These are phyloP conservation scores for Calycina herbarum DNA, from an alignment of 2,329 filamentous ascomycete genomes.

Conservation along the genomic window DNA sequence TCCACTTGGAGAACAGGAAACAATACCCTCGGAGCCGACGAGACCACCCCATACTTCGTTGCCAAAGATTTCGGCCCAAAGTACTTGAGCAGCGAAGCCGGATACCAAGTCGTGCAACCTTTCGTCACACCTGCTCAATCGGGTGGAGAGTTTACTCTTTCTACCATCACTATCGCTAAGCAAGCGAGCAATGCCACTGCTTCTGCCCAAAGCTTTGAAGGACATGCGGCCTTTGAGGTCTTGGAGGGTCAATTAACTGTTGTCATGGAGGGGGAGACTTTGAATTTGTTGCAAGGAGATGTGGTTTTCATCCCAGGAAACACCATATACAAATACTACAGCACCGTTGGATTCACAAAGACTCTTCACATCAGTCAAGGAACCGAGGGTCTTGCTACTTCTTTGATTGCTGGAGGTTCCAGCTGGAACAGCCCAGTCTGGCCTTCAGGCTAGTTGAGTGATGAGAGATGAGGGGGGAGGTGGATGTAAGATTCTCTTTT, in stretches of 20 bases:
- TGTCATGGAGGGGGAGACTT: conserved; percentile 35
- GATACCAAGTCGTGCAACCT: conserved; percentile 47
- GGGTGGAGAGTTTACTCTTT: conserved; percentile 45
- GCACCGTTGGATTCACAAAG: conserved; percentile 30
- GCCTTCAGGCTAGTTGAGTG: conserved; percentile 13
- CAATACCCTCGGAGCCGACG: conserved; percentile 38
- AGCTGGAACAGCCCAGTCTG: conserved; percentile 26
- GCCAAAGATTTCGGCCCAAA: conserved; percentile 49
- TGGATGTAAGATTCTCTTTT: neutral
- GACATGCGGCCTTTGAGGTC: conserved; percentile 43
- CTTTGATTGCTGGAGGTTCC: conserved; percentile 20
- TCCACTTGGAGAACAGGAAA: conserved; percentile 42
- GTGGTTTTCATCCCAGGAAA: conserved; percentile 42
- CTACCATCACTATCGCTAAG: conserved; percentile 44
- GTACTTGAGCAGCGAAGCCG: conserved; percentile 41
- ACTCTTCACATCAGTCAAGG: conserved; percentile 24
- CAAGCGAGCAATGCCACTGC: conserved; percentile 21
- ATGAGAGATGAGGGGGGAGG: neutral
- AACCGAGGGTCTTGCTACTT: conserved; percentile 21
- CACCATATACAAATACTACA: conserved; percentile 40
- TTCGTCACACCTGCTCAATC: conserved; percentile 44
- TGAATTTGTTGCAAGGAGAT: conserved; percentile 39
- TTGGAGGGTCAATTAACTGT: conserved; percentile 41
- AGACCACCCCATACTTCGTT: conserved; percentile 43
- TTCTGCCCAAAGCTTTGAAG: conserved; percentile 30